phyloP scores from a whole-genome alignment of 2,329 filamentous ascomycete genomes.

The Lachnellula arida region DNA sequence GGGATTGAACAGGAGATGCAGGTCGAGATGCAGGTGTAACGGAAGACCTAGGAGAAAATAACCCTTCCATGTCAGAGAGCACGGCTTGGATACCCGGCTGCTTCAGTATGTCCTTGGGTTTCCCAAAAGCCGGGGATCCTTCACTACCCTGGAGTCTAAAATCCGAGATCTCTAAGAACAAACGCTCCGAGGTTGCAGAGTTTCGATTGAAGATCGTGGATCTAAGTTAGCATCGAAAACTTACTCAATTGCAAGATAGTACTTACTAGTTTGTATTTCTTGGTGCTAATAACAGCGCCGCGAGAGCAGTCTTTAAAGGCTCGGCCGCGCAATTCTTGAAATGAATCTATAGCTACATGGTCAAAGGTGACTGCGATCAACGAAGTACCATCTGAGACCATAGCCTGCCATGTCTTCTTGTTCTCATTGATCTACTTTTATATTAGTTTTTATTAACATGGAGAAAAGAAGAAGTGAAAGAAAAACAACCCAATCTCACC shows the following conservation, averaged over 20 bases:
- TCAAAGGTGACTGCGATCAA: conserved; percentile 10
- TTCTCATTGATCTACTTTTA: conserved; percentile 1
- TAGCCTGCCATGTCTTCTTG: background rate
- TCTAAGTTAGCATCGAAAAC: background rate
- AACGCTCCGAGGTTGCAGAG: background rate
- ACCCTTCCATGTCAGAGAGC: background rate
- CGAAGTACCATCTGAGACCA: conserved; percentile 11
- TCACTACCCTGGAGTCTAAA: conserved; percentile 28
- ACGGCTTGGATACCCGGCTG: background rate
- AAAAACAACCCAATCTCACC: background rate
- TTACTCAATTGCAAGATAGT: background rate
- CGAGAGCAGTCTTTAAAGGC: conserved; percentile 1
- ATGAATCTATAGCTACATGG: background rate
- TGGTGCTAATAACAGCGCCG: conserved; percentile 9
- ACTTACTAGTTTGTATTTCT: conserved; percentile 15
- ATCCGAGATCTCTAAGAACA: conserved; percentile 23
- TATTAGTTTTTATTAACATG: background rate
- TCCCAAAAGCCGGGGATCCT: conserved; percentile 26
- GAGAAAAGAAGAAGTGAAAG: background rate
- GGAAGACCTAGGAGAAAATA: background rate
- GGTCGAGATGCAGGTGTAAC: background rate
- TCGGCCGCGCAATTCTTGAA: background rate
- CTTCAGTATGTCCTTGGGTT: conserved; percentile 18
- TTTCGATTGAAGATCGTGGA: conserved; percentile 5
- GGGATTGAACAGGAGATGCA: conserved; percentile 5